Conservation (phyloP, 495 filamentous ascomycete genomes). For the Hypoxylon crocopeplum region DNA sequence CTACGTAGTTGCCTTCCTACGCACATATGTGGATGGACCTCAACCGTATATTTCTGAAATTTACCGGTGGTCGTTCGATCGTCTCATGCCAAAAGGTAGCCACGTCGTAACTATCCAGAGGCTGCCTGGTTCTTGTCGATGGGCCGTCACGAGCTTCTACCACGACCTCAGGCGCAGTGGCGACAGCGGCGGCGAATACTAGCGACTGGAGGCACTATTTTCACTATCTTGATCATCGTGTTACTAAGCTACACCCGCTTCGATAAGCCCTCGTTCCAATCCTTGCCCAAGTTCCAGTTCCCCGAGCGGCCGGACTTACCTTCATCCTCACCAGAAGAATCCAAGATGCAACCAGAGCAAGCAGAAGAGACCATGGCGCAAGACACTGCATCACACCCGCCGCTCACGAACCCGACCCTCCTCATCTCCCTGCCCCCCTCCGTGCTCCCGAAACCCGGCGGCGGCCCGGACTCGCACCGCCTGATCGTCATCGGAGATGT, state of each 20-base stretch:
- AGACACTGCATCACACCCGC: conserved; percentile 30
- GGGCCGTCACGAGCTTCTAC: conserved; percentile 3
- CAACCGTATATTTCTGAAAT: not conserved
- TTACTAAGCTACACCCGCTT: conserved; percentile 25
- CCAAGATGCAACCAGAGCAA: not conserved
- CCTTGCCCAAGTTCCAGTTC: not conserved
- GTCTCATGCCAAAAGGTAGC: not conserved
- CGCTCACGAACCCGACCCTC: conserved; percentile 41
- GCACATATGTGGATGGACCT: not conserved
- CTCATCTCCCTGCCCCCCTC: conserved; percentile 46
- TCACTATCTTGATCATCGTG: conserved; percentile 15
- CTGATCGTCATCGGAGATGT: conserved; percentile 88
- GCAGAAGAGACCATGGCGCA: not conserved
- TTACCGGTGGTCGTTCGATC: not conserved
- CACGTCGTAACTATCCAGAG: conserved; percentile 9
- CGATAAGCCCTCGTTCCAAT: not conserved
- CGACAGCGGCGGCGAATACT: conserved; percentile 11
- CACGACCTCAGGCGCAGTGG: conserved; percentile 2
- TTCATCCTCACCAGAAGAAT: no score
- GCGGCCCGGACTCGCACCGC: conserved; percentile 21
- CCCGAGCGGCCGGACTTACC: not conserved
- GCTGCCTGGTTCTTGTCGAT: conserved; percentile 4
- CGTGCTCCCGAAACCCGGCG: conserved; percentile 37
- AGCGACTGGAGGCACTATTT: conserved; percentile 4
- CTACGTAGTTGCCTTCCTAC: not conserved